Conservation (phyloP, 73 alveolate genomes). For the Symbiodinium natans region DNA sequence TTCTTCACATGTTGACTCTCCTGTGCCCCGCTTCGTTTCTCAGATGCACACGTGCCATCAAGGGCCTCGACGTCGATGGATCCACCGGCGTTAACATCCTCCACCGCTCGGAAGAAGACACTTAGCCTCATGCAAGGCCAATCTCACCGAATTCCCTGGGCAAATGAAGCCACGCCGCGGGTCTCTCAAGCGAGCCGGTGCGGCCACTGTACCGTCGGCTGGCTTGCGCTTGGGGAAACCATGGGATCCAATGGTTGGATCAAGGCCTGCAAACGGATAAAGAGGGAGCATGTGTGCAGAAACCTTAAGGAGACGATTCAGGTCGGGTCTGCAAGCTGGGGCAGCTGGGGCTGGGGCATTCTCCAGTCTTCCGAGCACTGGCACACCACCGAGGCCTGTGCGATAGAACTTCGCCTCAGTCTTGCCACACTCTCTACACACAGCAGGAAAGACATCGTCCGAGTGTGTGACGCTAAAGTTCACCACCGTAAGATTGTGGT, state of each 20-base stretch:
- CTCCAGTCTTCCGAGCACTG: constrained; percentile 64
- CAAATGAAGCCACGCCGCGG: too few species aligned
- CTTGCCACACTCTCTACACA: background rate
- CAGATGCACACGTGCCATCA: too few species aligned
- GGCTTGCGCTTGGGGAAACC: constrained; percentile 18
- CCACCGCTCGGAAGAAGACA: constrained; percentile 72
- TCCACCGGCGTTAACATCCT: constrained; percentile 82
- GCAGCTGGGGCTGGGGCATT: constrained; percentile 2
- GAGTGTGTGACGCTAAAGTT: constrained; percentile 30
- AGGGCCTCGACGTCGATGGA: constrained; percentile 75
- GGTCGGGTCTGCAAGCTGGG: background rate
- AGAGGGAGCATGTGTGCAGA: background rate
- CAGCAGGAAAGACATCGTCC: background rate
- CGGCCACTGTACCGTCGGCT: background rate
- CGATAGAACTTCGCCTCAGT: constrained; percentile 71
- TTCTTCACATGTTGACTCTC: too few species aligned
- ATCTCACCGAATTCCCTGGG: too few species aligned
- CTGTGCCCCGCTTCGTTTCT: too few species aligned
- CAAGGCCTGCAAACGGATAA: constrained; percentile 24
- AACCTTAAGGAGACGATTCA: background rate
- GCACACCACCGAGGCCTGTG: constrained; percentile 84
- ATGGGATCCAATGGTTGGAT: constrained; percentile 70
- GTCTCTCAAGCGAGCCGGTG: background rate
- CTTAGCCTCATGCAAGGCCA: background rate
- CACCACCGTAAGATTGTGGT: constrained; percentile 70